Conservation (phyloP, 805 yeast species). For the Candida insectorum region DNA sequence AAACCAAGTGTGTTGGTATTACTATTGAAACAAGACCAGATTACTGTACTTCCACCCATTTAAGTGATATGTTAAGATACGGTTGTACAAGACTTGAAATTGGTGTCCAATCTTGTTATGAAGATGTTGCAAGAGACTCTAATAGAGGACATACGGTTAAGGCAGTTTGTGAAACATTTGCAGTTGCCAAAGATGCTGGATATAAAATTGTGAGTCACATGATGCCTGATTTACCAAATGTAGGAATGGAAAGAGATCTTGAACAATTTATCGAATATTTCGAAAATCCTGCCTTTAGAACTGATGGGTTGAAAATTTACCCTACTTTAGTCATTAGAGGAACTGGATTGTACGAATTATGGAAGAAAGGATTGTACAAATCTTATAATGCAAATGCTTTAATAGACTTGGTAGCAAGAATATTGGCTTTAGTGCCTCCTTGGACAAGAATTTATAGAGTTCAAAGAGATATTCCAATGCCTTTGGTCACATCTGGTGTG, state of each 20-base stretch:
- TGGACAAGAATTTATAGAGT: conserved; percentile 99
- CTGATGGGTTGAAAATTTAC: conserved; percentile 93
- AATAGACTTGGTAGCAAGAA: conserved; percentile 92
- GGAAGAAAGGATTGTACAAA: conserved; percentile 94
- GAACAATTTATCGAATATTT: conserved; percentile 96
- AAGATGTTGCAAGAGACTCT: conserved; percentile 97
- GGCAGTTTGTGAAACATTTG: conserved; percentile 94
- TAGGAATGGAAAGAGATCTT: conserved; percentile 96
- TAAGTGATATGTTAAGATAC: conserved; percentile 91
- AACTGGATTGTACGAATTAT: conserved; percentile 92
- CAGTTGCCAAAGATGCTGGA: conserved; percentile 96
- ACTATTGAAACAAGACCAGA: conserved; percentile 98
- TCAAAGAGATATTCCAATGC: conserved; percentile 99
- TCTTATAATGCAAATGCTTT: conserved; percentile 93
- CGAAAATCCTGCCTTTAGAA: conserved; percentile 94
- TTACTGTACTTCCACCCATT: conserved; percentile 93
- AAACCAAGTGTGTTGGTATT: conserved; percentile 96
- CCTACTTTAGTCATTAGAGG: conserved; percentile 97
- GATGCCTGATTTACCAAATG: conserved; percentile 99
- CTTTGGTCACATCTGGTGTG: conserved; percentile 94
- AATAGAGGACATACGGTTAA: conserved; percentile 97
- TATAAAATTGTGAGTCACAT: conserved; percentile 96
- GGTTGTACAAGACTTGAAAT: conserved; percentile 97
- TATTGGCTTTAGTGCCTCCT: conserved; percentile 94
- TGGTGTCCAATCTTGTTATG: conserved; percentile 96